Base-by-base conservation (phyloP, 805 yeast species). In the Cephaloascus albidus region DNA sequence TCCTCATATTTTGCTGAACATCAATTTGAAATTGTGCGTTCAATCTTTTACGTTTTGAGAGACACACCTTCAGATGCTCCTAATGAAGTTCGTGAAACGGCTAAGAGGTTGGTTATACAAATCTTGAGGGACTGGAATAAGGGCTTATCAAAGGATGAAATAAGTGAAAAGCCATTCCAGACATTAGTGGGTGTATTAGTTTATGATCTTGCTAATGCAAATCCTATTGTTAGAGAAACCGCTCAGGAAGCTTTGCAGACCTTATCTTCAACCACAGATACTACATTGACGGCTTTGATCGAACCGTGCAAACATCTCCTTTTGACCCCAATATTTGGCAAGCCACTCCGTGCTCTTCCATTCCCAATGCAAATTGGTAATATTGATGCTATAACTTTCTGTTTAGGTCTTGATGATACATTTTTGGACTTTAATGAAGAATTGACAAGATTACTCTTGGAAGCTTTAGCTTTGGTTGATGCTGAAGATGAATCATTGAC, bases 321-420 rank as follows among this genome's bases (percentile, higher is more conserved):
- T 20, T 62, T 93, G 36, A 85, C 94, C 1, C 97, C 99, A 4
- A 93, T 93, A 18, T 94, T 93, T 65, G 96, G 96, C 3, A 93
- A 93, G 54, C 99, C 99, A 0, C 62, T 93, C 42, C 72, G 99
- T 45, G 99, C 99, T 0, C 68, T 93, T 44, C 98, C 99, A 0
- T 93, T 94, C 63, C 93, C 96, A 3, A 93, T 90, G 96, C 98
- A 94, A 61, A 93, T 93, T 41, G 98, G 98, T 30, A 89, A 93
- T 56, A 89, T 93, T 44, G 97, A 93, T 58, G 97, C 97, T 1
- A 85, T 93, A n/a, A 81, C 95, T 0, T 94, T 81, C 58, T 90
- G 97, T 53, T 63, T 93, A 42, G 78, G 82, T 1, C 66, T 90
- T 37, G 93, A 86, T 10, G 74, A 83, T 45, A 72, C 96, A 0